Conservation (phyloP, 2,329 filamentous ascomycete species). For the Hypoxylon sp. region DNA sequence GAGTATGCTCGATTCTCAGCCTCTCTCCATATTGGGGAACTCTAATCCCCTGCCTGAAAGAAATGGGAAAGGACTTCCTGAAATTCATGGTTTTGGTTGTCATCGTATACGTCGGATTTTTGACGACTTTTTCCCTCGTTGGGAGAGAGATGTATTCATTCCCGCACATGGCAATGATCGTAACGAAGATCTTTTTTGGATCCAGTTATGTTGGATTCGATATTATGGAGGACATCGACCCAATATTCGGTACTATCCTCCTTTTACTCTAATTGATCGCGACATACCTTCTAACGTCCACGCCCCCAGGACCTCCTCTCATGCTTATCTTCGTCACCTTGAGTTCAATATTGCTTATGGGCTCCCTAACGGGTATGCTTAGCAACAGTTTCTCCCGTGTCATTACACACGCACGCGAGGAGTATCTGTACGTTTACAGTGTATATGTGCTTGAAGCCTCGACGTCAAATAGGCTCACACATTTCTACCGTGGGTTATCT, state of each 20-base stretch:
- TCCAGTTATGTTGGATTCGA: slow-evolving; percentile 82
- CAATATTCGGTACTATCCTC: slow-evolving; percentile 61
- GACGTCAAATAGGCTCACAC: slow-evolving; percentile 77
- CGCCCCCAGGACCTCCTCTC: slow-evolving; percentile 66
- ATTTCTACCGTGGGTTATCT: slow-evolving; percentile 70
- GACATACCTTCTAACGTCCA: slow-evolving; percentile 28
- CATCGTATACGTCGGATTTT: slow-evolving; percentile 87
- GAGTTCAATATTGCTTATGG: slow-evolving; percentile 84
- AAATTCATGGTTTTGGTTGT: slow-evolving; percentile 83
- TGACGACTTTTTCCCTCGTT: slow-evolving; percentile 87
- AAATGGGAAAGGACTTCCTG: slow-evolving; percentile 91
- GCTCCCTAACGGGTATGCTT: slow-evolving; percentile 82
- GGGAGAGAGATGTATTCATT: slow-evolving; percentile 78
- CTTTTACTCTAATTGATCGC: background rate
- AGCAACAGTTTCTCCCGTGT: slow-evolving; percentile 80
- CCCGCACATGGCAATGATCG: slow-evolving; percentile 78
- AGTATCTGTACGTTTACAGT: slow-evolving; percentile 83
- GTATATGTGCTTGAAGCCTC: slow-evolving; percentile 76
- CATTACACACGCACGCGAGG: slow-evolving; percentile 76
- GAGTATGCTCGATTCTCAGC: slow-evolving; percentile 88
- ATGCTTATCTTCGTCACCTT: slow-evolving; percentile 83
- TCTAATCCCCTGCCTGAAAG: slow-evolving; percentile 89
- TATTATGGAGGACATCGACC: slow-evolving; percentile 72
- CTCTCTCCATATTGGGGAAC: slow-evolving; percentile 93
- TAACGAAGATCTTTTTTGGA: slow-evolving; percentile 86